A percentile compares a stretch with the other conserved stretches of the same genome.
phyloP scores from a whole-genome alignment of 2,329 filamentous ascomycete species.

The Coniochaeta prunicola region DNA sequence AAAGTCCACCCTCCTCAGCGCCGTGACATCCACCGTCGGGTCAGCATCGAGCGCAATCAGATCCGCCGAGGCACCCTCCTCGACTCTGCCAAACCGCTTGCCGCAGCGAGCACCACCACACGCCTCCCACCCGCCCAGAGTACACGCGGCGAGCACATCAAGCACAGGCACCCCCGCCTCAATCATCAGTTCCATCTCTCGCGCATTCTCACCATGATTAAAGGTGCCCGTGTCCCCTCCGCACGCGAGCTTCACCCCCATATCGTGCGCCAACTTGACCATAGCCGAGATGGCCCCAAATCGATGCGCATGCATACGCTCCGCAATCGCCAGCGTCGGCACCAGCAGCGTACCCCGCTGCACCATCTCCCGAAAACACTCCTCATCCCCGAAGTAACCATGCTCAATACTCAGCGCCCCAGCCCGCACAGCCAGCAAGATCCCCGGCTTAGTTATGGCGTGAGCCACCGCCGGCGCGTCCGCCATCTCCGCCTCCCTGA shows the following conservation, averaged over 20 bases:
- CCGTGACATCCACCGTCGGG: slow-evolving; percentile 28
- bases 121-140: slow-evolving; percentile 45
- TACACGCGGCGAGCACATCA: slow-evolving; percentile 41
- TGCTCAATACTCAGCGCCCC: slow-evolving; percentile 43
- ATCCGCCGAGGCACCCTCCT: slow-evolving; percentile 40
- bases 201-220: slow-evolving; percentile 42
- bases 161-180: slow-evolving; percentile 40
- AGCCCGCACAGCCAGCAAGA: slow-evolving; percentile 35
- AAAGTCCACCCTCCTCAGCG: slow-evolving; percentile 40
- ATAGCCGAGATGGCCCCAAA: slow-evolving; percentile 16
- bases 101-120: slow-evolving; percentile 46
- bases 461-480: slow-evolving; percentile 36
- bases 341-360: slow-evolving; percentile 39
- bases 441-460: slow-evolving; percentile 30
- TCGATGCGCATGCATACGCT: too few relatives aligned
- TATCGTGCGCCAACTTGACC: slow-evolving; percentile 32
- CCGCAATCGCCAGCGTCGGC: slow-evolving; percentile 38
- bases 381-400: slow-evolving; percentile 24
- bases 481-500: slow-evolving; percentile 34
- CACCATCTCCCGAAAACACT: slow-evolving; percentile 34
- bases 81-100: slow-evolving; percentile 43
- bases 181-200: slow-evolving; percentile 46
- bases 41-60: slow-evolving; percentile 41
- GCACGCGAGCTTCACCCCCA: slow-evolving; percentile 41
- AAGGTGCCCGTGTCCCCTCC: slow-evolving; percentile 49